A percentile compares a stretch with the other conserved stretches of the same genome.
Evolutionary conservation across 140 eudicot genomes (phyloP).

Genomic region (Erigeron philadelphicus): DNA sequence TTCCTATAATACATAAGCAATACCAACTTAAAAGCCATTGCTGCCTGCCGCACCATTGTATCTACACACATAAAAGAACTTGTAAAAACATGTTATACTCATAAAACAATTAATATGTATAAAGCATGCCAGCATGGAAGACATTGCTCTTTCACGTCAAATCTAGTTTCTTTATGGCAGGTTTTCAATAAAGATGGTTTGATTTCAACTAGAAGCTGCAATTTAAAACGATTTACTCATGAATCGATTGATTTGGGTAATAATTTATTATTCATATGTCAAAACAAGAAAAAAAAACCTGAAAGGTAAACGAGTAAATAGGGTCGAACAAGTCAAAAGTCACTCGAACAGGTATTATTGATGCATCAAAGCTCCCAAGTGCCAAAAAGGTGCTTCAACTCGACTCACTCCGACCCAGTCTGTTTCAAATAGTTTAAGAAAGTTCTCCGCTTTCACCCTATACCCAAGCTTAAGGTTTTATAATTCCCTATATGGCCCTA

Average conservation of each 20-base stretch:
- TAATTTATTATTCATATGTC: neutral
- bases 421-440: no score
- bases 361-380: neutral
- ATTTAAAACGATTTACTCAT: neutral
- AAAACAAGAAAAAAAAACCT: neutral
- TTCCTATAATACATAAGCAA: constrained; percentile 77
- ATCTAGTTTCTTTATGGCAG: neutral
- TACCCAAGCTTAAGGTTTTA: neutral
- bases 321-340: neutral
- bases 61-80: constrained; percentile 38
- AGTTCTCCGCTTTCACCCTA: neutral
- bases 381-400: no score
- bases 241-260: neutral
- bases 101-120: neutral
- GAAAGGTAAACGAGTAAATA: neutral
- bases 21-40: constrained; percentile 76
- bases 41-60: constrained; percentile 87
- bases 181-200: constrained; percentile 1
- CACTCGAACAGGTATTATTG: neutral
- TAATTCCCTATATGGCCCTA: neutral
- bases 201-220: neutral
- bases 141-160: constrained; percentile 3
- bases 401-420: no score
- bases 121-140: neutral
- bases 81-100: neutral